Conservation (phyloP, 306 rosid genomes). For the Parietaria judaica region DNA sequence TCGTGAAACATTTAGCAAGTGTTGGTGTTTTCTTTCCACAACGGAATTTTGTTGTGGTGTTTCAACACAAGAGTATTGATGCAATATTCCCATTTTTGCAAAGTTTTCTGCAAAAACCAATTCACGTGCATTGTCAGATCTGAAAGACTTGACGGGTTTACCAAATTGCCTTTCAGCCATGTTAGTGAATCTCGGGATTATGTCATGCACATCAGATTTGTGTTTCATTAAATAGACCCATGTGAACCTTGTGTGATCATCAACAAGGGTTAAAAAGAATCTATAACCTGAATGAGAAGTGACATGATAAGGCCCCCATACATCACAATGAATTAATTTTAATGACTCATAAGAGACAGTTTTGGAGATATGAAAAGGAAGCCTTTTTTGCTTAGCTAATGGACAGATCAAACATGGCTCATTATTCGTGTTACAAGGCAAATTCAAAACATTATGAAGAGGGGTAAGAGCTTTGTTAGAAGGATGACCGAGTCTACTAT, state of each 20-base stretch:
- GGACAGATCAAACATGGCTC: not conserved
- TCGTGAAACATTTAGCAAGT: not conserved
- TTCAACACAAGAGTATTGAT: constrained; percentile 8
- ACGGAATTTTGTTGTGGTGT: not conserved
- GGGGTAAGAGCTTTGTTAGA: not conserved
- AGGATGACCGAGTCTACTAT: too few relatives aligned
- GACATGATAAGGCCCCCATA: not conserved
- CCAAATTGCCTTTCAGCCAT: not conserved
- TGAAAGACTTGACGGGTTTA: not conserved
- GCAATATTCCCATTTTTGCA: not conserved
- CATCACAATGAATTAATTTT: not conserved
- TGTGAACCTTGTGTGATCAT: not conserved
- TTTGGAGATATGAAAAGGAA: not conserved
- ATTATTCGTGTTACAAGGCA: not conserved
- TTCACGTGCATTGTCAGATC: not conserved
- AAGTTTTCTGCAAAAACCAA: not conserved
- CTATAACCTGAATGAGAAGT: not conserved
- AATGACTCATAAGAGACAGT: not conserved
- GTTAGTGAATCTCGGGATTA: not conserved
- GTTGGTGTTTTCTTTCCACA: not conserved
- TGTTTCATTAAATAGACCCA: not conserved
- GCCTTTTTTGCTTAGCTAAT: not conserved
- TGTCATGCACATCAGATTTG: not conserved
- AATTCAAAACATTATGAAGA: not conserved
- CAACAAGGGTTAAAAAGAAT: not conserved